Conservation (phyloP, 2,329 filamentous ascomycete species). For the Dactylellina leptospora region DNA sequence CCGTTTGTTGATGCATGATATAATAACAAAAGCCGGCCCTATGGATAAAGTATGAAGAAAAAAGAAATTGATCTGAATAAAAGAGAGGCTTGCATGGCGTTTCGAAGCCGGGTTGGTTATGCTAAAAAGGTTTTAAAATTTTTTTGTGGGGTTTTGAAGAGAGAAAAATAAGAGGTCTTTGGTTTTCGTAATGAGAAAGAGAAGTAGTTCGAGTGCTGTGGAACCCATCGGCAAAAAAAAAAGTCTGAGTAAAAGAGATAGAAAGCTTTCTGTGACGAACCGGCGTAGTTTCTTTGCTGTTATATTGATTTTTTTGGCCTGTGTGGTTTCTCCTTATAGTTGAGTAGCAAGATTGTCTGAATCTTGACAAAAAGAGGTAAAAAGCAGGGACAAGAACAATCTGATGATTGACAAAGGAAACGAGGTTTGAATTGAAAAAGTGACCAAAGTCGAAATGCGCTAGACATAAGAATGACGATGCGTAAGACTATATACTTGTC, state of each 20-base stretch:
- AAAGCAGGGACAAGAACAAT: constrained; percentile 37
- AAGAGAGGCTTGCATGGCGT: constrained; percentile 43
- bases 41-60: constrained; percentile 22
- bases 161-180: constrained; percentile 38
- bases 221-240: constrained; percentile 50
- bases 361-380: constrained; percentile 19
- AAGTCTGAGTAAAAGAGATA: constrained; percentile 41
- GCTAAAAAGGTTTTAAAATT: constrained; percentile 27
- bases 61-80: constrained; percentile 21
- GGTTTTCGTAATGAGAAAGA: constrained; percentile 17
- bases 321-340: constrained; percentile 26
- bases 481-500: constrained; percentile 50
- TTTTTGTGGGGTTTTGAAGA: constrained; percentile 45
- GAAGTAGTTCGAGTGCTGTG: constrained; percentile 37
- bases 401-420: constrained; percentile 49
- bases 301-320: constrained; percentile 48
- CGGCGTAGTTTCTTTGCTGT: constrained; percentile 49
- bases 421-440: constrained; percentile 28
- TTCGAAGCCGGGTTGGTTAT: constrained; percentile 29
- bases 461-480: constrained; percentile 31
- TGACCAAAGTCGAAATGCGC: constrained; percentile 11
- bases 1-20: constrained; percentile 44
- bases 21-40: constrained; percentile 48
- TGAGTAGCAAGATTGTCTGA: constrained; percentile 43
- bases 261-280: constrained; percentile 53